Evolutionary conservation across 768 basidiomycete species (phyloP), one percentile per base, ranked within the genome.

Genomic region (Tulasnella sp.): DNA sequence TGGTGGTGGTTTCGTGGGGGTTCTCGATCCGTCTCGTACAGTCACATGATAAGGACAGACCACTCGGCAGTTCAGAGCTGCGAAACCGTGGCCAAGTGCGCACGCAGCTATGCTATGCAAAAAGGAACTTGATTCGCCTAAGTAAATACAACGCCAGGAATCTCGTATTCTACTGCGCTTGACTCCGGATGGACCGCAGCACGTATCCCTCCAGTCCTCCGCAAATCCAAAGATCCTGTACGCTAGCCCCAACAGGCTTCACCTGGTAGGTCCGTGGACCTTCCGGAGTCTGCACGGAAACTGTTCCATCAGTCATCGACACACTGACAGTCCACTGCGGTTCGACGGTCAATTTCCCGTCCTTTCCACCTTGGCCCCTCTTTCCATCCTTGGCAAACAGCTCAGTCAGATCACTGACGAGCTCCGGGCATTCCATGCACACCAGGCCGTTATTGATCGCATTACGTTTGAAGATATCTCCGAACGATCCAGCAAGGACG

Each of bases 391-490:
- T 90, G 0, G 90, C 92, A 81, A 91, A 94, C 68, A 84, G 83
- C 52, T 84, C 83, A 0, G 97, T 98, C 75, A 99, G 85, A 79
- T 97, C 95, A 22, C 85, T 84, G 22, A 99, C 91, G 52, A 99
- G 88, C 80, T 92, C 93, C 0, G 97, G 96, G 77, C 90, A 92
- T 84, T 99, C 97, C 67, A 98, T 83, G 81, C 97, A 97, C 71
- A 99, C 93, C 7, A 99, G 86, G 12, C 96, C 97, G 82, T 99
- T 99, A 85, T 99, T 99, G 85, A 99, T 99, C 22, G 95, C 93
- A 83, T 99, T 99, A 39, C 97, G 90, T 86, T 99, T 98, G 88
- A 97, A 99, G 81, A 99, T 99, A 82, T 99, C 97, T 12, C 97
- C 97, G 80, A 99, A 99, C 38, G 96, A 97, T 40, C 96, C 97